Evolutionary conservation across 768 basidiomycete genomes (phyloP), one percentile per base, ranked within the genome.

Genomic region (Chiua virens): DNA sequence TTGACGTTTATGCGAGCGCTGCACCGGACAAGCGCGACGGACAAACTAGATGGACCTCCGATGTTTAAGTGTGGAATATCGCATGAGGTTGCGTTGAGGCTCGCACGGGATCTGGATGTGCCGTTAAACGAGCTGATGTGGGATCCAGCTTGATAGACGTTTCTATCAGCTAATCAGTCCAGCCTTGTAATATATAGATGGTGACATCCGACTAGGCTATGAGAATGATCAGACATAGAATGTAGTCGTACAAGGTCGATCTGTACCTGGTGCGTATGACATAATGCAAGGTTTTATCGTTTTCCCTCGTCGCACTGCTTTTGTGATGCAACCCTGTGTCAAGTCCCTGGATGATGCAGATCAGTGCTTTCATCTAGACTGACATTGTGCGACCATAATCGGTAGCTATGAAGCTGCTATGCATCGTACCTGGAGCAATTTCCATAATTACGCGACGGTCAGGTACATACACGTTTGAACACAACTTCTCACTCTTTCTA

Each of bases 51-150:
- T 44, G 85, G 83, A 0, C 80, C 85, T 0, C 81, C 87, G 1
- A 79, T 75, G 70, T 87, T 87, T 66, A 91, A 88, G 59, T 87
- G 83, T 61, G 85, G 81, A 1, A 75, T 91, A n/a, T 77, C 80
- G 15, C 80, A 85, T 46, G 79, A 83, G 2, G 69, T 76, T 6
- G 79, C 80, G 2, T 60, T 82, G 49, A 64, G 63, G 4, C 66
- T 90, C 8, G 84, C 87, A 15, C 78, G 78, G 42, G 78, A 87
- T 32, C 58, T 90, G 17, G 75, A 78, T 2, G 74, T 92, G 13
- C 69, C 57, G 8, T 51, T 91, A 40, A 75, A 80, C 51, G 87
- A 90, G 55, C 57, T 88, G 32, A 66, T 91, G 57, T 91, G 87
- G 83, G 87, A 90, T 59, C 75, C 78, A 0, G 47, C 47, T 13